Base-by-base conservation (phyloP, 2,329 filamentous ascomycete species). In the Fusarium fracticaudum region DNA sequence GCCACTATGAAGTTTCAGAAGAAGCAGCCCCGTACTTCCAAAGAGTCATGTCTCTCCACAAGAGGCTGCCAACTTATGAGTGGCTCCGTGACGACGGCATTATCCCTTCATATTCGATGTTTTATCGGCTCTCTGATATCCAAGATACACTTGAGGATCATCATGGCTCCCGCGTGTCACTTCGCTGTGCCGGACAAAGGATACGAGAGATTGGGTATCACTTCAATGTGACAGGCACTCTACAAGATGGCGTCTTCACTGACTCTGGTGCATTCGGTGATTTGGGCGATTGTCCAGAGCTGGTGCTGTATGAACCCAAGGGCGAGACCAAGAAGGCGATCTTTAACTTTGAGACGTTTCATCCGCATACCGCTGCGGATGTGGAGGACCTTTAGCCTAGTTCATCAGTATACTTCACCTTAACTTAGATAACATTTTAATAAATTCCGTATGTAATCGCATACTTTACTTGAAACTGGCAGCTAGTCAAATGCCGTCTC, bases 271-370 rank as follows among this genome's bases (percentile, higher is more conserved):
- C 61, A 3, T 57, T 67, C 10, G 67, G 61, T 1, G 33, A 57
- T 1, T 45, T 41, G 35, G 33, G 31, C 7, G 48, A 57, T 4
- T 71, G 68, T n/a, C 68, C 68, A 17, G 43, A 67, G 22, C 17
- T 60, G 24, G 43, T 71, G 1, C 11, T 71, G 43, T 71, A 71
- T 45, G 68, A 71, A n/a, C 68, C 68, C 1, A 71, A 71, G 24
- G 68, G 67, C 8, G 67, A 71, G 20, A 71, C 38, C 24, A 71
- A 57, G 62, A 71, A 71, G 18, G 53, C 68, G 1, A 31, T 54
- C 17, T 71, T 71, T n/a, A 71, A 57, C 41, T 71, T 71, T 43
- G 67, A 71, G 43, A 71, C 67, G 33, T 71, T 71, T 60, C 68
- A 71, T 29, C 38, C 68, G 9, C 68, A 71, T 61, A 71, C 54